Evolutionary conservation across 2,329 filamentous ascomycete genomes (phyloP).

Genomic region (Fusarium hainanense): DNA sequence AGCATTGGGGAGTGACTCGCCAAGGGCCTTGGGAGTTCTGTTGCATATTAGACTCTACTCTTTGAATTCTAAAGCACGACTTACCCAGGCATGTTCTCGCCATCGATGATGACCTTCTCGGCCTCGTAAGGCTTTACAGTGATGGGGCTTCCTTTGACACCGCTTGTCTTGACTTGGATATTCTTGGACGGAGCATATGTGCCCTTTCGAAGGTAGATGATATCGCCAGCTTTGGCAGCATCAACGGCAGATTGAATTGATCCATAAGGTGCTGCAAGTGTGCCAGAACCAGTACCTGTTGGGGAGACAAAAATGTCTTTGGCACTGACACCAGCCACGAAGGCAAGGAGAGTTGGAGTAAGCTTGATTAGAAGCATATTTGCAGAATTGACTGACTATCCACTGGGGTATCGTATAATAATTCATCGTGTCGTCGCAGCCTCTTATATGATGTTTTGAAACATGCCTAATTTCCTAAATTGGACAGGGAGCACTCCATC

Average conservation of each 20-base stretch:
- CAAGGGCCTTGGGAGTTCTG: constrained; percentile 56
- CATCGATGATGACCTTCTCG: constrained; percentile 60
- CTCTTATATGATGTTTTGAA: neutral
- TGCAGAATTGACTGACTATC: neutral
- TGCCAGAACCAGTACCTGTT: constrained; percentile 54
- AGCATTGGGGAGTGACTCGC: constrained; percentile 52
- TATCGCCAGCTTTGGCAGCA: constrained; percentile 58
- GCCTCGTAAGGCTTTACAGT: constrained; percentile 55
- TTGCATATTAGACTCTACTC: constrained; percentile 30
- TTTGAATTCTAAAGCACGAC: fast-evolving
- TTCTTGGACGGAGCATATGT: constrained; percentile 60
- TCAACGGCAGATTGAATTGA: constrained; percentile 61
- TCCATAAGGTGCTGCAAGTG: constrained; percentile 54
- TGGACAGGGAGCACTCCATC: constrained; percentile 15
- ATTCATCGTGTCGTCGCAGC: too few species aligned
- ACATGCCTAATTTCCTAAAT: constrained; percentile 4
- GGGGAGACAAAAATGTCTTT: constrained; percentile 59
- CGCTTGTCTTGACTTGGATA: constrained; percentile 59
- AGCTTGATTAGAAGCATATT: constrained; percentile 30
- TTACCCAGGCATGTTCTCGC: constrained; percentile 50
- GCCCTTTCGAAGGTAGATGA: constrained; percentile 58
- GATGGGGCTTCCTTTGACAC: constrained; percentile 54
- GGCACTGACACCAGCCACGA: constrained; percentile 33
- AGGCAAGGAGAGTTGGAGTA: constrained; percentile 18
- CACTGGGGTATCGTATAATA: neutral